A percentile compares a stretch with the other conserved stretches of the same genome.
phyloP scores from a whole-genome alignment of 148 eudicot genomes.

The Chenopodium album region DNA sequence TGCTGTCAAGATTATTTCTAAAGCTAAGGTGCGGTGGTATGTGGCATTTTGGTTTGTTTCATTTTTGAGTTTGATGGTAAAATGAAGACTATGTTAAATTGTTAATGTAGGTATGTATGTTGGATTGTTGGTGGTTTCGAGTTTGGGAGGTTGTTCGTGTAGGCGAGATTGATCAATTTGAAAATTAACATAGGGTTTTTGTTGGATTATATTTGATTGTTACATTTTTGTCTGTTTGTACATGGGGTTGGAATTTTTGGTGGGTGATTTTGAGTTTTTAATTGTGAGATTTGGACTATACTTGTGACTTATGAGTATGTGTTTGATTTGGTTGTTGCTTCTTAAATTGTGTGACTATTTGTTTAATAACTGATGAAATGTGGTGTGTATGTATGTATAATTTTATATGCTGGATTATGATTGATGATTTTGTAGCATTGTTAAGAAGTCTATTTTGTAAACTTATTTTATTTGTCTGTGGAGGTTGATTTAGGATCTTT shows the following conservation, averaged over 20 bases:
- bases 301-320: not conserved
- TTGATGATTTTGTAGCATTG: not conserved
- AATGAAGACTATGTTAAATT: not conserved
- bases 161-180: not conserved
- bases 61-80: not conserved
- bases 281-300: not conserved
- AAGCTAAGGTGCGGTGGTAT: conserved; percentile 83
- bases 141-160: not conserved
- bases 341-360: not conserved
- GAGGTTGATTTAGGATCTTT: not conserved
- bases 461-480: not conserved
- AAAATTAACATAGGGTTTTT: not conserved
- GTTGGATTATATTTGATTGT: not conserved
- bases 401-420: not conserved
- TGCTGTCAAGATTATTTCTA: conserved; percentile 93
- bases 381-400: not conserved
- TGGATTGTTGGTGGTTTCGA: not conserved
- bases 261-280: not conserved
- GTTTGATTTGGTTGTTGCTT: not conserved
- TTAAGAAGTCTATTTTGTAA: not conserved
- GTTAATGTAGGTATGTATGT: not conserved
- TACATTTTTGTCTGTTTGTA: not conserved
- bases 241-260: not conserved
- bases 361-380: not conserved
- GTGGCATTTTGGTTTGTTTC: not conserved